These are phyloP conservation scores for Aspergillus eucalypticola DNA, from an alignment of 2,329 filamentous ascomycete species.

Conservation along the genomic window DNA sequence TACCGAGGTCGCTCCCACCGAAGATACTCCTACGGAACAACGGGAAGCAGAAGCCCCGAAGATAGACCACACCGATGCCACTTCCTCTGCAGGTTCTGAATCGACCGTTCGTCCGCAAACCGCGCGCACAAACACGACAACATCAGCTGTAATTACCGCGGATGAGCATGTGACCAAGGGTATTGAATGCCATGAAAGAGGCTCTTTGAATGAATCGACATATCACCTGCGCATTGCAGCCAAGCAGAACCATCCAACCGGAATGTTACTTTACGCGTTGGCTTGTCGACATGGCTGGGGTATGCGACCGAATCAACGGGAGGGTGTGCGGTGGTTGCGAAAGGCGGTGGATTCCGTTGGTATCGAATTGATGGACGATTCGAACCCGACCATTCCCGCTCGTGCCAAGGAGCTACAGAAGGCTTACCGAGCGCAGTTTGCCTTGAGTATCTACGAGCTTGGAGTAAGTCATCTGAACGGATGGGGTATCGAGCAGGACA, in stretches of 20 bases:
- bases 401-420: constrained; percentile 67
- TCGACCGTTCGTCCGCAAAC: constrained; percentile 57
- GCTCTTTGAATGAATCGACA: constrained; percentile 87
- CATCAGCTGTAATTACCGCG: constrained; percentile 43
- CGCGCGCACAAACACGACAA: constrained; percentile 29
- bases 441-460: constrained; percentile 91
- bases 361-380: constrained; percentile 77
- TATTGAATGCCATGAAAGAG: constrained; percentile 84
- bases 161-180: constrained; percentile 90
- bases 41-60: constrained; percentile 16
- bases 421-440: constrained; percentile 87
- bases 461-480: constrained; percentile 97
- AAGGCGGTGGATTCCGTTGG: constrained; percentile 85
- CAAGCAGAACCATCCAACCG: constrained; percentile 80
- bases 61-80: constrained; percentile 42
- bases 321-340: constrained; percentile 88
- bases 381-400: constrained; percentile 53
- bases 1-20: constrained; percentile 9
- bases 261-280: constrained; percentile 92
- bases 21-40: background rate
- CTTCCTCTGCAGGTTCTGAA: constrained; percentile 63
- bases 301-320: constrained; percentile 86
- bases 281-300: constrained; percentile 97
- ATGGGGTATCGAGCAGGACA: constrained; percentile 95
- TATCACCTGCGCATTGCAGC: constrained; percentile 93